These are phyloP conservation scores for Talaromyces verruculosus DNA, from an alignment of 2,329 filamentous ascomycete species.

Conservation along the genomic window DNA sequence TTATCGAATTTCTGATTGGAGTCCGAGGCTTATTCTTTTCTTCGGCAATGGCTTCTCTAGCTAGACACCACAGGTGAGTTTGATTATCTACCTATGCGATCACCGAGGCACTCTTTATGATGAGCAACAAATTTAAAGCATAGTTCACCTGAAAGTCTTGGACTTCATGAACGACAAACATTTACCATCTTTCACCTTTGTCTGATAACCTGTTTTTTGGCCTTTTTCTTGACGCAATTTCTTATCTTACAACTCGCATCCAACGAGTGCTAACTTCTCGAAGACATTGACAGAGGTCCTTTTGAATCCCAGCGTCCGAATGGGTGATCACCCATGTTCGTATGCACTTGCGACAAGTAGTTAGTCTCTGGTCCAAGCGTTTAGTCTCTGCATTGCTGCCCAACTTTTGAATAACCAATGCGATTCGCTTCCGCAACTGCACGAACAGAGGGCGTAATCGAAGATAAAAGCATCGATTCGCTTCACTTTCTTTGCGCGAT, in stretches of 20 bases:
- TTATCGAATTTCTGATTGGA: not conserved
- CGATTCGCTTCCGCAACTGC: not conserved
- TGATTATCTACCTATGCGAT: not conserved
- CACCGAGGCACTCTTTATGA: conserved; percentile 24
- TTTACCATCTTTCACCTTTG: conserved; percentile 30
- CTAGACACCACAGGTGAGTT: conserved; percentile 2
- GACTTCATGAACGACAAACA: conserved; percentile 31
- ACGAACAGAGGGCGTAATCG: not conserved
- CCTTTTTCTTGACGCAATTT: not conserved
- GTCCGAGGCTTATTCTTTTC: not conserved
- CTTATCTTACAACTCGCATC: not conserved
- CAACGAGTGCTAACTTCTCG: conserved; percentile 4
- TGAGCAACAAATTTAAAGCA: conserved; percentile 30
- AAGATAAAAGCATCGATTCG: conserved; percentile 8
- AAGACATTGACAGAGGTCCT: not conserved
- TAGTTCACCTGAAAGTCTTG: conserved; percentile 34
- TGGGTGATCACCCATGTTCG: not conserved
- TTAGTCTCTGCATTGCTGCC: conserved; percentile 24
- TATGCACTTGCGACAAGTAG: not conserved
- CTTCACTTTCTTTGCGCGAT: conserved; percentile 1
- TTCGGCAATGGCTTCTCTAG: not conserved
- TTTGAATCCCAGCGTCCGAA: not conserved
- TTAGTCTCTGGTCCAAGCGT: conserved; percentile 10
- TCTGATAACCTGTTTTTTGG: conserved; percentile 21
- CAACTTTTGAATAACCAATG: conserved; percentile 10